These are phyloP conservation scores for Wickerhamomyces sp. DNA, from an alignment of 1,139 yeast genomes.

Conservation along the genomic window DNA sequence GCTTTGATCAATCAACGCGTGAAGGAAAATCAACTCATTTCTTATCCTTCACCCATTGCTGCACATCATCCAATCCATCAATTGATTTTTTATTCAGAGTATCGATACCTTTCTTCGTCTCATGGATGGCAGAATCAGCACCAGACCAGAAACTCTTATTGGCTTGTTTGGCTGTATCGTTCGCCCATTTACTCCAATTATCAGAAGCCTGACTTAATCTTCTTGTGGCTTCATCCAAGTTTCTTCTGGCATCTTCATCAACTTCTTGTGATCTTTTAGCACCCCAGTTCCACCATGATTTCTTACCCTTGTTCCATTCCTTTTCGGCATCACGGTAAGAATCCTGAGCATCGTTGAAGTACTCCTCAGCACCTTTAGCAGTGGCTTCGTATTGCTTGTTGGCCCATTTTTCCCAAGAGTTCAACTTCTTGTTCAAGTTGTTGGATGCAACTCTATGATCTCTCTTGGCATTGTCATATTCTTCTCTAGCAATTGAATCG, in stretches of 20 bases:
- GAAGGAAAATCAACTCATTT: too few relatives aligned
- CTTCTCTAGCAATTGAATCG: conserved; percentile 35
- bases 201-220: conserved; percentile 24
- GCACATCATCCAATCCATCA: conserved; percentile 24
- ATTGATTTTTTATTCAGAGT: conserved; percentile 25
- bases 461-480: conserved; percentile 27
- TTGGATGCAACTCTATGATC: conserved; percentile 9
- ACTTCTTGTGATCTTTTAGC: conserved; percentile 26
- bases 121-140: conserved; percentile 25
- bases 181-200: conserved; percentile 20
- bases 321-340: conserved; percentile 29
- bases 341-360: conserved; percentile 24
- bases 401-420: conserved; percentile 22
- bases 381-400: conserved; percentile 23
- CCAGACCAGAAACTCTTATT: conserved; percentile 25
- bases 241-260: conserved; percentile 28
- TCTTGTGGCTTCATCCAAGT: conserved; percentile 26
- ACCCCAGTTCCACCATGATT: conserved; percentile 31
- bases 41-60: conserved; percentile 26
- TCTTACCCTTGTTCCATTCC: conserved; percentile 24
- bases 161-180: conserved; percentile 13
- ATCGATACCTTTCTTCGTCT: conserved; percentile 26
- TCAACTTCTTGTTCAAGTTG: conserved; percentile 18
- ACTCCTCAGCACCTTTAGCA: conserved; percentile 27
- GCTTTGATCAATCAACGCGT: too few relatives aligned